Conservation (phyloP, 2,329 filamentous ascomycete species). For the Xylaria sp. region DNA sequence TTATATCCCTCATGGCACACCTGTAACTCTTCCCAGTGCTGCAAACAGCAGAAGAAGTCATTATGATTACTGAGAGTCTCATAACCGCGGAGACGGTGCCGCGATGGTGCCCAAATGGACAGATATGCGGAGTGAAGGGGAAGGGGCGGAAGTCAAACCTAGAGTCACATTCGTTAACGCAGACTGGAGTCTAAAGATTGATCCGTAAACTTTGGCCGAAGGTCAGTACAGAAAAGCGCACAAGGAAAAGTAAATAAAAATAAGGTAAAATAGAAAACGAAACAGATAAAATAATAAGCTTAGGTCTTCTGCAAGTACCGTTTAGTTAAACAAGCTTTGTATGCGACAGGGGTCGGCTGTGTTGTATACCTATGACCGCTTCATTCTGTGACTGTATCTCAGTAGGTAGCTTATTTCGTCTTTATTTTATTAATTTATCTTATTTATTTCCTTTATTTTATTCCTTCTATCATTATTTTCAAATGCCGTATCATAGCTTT, state of each 20-base stretch:
- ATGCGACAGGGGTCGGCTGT: background rate
- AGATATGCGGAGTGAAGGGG: conserved; percentile 4
- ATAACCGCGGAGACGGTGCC: background rate
- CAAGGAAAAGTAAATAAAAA: no score
- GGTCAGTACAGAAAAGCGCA: background rate
- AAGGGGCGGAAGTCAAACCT: background rate
- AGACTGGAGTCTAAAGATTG: background rate
- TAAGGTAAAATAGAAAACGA: background rate
- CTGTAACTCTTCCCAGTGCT: background rate
- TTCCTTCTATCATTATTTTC: background rate
- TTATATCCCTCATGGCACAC: background rate
- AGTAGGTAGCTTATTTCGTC: background rate
- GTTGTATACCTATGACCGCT: background rate
- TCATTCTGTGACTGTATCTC: background rate
- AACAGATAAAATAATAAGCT: background rate
- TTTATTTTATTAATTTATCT: no score
- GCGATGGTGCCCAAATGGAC: background rate
- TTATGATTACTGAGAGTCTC: background rate
- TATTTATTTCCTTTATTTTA: background rate
- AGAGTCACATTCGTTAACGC: background rate
- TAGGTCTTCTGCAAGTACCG: background rate
- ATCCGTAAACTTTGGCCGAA: background rate
- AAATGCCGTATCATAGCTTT: background rate
- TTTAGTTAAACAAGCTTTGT: conserved; percentile 10
- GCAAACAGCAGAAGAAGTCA: background rate